Evolutionary conservation across 768 basidiomycete genomes (phyloP).

Genomic region (Paxillus involutus): DNA sequence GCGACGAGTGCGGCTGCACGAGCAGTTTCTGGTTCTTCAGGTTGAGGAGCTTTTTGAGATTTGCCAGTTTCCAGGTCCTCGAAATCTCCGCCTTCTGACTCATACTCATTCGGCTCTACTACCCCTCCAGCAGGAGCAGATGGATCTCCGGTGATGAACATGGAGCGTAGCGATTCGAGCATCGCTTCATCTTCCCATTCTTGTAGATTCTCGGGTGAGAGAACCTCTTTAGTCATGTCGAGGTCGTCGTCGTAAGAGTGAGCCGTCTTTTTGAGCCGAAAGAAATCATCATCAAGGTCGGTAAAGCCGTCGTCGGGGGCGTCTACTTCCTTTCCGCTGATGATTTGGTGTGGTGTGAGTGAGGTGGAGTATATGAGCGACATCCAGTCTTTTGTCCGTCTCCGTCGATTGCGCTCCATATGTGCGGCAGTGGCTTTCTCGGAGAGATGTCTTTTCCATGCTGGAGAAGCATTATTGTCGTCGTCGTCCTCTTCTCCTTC

Average conservation of each 20-base stretch:
- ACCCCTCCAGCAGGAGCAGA: conserved; percentile 34
- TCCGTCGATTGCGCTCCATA: conserved; percentile 34
- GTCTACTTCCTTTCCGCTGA: conserved; percentile 37
- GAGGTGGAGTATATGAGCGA: conserved; percentile 77
- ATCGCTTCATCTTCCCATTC: conserved; percentile 86
- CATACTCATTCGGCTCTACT: conserved; percentile 41
- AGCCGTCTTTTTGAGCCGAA: conserved; percentile 50
- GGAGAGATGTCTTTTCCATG: conserved; percentile 74
- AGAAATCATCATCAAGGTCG: conserved; percentile 71
- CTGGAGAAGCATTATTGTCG: conserved; percentile 49
- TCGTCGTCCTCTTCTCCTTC: conserved; percentile 37
- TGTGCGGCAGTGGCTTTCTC: conserved; percentile 47
- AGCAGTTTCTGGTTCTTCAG: conserved; percentile 29
- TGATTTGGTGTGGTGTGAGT: conserved; percentile 69
- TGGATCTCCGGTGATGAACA: conserved; percentile 85
- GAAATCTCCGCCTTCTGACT: conserved; percentile 37
- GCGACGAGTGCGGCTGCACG: conserved; percentile 60
- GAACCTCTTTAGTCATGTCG: conserved; percentile 68
- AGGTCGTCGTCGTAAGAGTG: conserved; percentile 46
- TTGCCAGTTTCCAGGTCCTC: conserved; percentile 40
- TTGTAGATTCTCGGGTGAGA: conserved; percentile 51
- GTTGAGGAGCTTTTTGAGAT: neutral
- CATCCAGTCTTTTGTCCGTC: conserved; percentile 71
- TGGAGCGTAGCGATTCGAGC: conserved; percentile 79
- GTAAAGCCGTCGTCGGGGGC: conserved; percentile 13